Percentiles rank a stretch among this genome's conserved stretches.
Evolutionary conservation across 2,329 filamentous ascomycete genomes (phyloP).

Genomic region (Fusarium scirpi): DNA sequence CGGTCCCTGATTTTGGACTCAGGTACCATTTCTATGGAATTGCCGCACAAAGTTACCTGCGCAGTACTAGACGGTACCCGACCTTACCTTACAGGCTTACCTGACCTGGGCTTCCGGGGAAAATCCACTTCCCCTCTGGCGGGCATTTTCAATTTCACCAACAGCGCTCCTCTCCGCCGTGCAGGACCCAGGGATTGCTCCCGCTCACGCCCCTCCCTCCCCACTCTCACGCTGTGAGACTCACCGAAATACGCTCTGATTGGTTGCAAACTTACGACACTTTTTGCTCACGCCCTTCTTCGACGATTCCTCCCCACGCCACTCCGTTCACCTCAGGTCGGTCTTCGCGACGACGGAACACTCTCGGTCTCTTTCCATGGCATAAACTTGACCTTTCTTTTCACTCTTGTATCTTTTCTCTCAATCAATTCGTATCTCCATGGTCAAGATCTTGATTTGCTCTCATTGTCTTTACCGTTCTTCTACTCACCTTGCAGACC

Average conservation of each 20-base stretch:
- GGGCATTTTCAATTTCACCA: constrained; percentile 26
- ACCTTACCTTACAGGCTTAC: neutral
- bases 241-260: neutral
- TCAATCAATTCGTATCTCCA: constrained; percentile 14
- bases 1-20: constrained; percentile 23
- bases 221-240: constrained; percentile 24
- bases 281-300: constrained; percentile 28
- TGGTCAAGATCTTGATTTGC: constrained; percentile 12
- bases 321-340: constrained; percentile 34
- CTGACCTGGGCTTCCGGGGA: constrained; percentile 23
- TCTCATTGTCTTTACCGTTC: constrained; percentile 21
- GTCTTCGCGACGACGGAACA: constrained; percentile 39
- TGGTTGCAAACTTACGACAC: constrained; percentile 1
- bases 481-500: constrained; percentile 22
- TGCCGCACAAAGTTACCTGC: constrained; percentile 21
- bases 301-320: constrained; percentile 27
- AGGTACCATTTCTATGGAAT: constrained; percentile 28
- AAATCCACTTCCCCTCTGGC: constrained; percentile 41
- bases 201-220: constrained; percentile 32
- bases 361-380: constrained; percentile 43
- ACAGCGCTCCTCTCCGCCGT: constrained; percentile 37
- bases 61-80: neutral
- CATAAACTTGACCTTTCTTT: constrained; percentile 34
- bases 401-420: constrained; percentile 24
- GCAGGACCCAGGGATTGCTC: constrained; percentile 10